phyloP scores from a whole-genome alignment of 1,284 basidiomycete genomes.

The Lentinula novae-zelandiae region DNA sequence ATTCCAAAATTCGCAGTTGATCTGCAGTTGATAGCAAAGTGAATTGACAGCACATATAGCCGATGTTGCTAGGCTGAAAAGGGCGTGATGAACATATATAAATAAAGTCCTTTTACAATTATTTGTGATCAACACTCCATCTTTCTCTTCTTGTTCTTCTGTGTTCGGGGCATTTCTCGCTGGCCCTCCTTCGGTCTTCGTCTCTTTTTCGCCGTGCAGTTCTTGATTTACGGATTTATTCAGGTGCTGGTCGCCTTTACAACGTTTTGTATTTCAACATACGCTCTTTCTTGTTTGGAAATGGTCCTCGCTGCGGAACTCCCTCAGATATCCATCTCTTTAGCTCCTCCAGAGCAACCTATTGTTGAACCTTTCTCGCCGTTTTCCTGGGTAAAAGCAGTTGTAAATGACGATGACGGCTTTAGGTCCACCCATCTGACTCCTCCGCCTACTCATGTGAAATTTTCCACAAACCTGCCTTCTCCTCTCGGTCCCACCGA shows the following conservation, averaged over 20 bases:
- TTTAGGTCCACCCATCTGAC: slow-evolving; percentile 57
- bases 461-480: slow-evolving; percentile 31
- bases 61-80: slow-evolving; percentile 6
- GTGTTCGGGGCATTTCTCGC: slow-evolving; percentile 21
- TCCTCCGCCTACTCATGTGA: slow-evolving; percentile 47
- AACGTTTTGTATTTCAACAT: slow-evolving; percentile 12
- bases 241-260: slow-evolving; percentile 46
- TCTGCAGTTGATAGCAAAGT: slow-evolving; percentile 4
- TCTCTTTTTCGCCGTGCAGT: slow-evolving; percentile 19
- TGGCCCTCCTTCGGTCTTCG: slow-evolving; percentile 23
- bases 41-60: background rate
- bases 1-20: background rate
- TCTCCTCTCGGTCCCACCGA: slow-evolving; percentile 50
- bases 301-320: slow-evolving; percentile 49
- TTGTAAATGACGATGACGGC: slow-evolving; percentile 37
- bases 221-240: slow-evolving; percentile 17
- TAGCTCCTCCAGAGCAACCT: slow-evolving; percentile 51
- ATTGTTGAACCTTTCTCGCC: slow-evolving; percentile 58
- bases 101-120: background rate
- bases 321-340: slow-evolving; percentile 66
- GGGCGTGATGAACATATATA: background rate
- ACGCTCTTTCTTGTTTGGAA: slow-evolving; percentile 13
- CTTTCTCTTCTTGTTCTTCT: slow-evolving; percentile 23
- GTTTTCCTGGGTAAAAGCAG: slow-evolving; percentile 33
- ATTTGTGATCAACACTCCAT: slow-evolving; percentile 21